Percentiles rank a stretch among this genome's conserved stretches.
phyloP scores from a whole-genome alignment of 108 stramenopile species.

The Cylindrotheca fusiformis region DNA sequence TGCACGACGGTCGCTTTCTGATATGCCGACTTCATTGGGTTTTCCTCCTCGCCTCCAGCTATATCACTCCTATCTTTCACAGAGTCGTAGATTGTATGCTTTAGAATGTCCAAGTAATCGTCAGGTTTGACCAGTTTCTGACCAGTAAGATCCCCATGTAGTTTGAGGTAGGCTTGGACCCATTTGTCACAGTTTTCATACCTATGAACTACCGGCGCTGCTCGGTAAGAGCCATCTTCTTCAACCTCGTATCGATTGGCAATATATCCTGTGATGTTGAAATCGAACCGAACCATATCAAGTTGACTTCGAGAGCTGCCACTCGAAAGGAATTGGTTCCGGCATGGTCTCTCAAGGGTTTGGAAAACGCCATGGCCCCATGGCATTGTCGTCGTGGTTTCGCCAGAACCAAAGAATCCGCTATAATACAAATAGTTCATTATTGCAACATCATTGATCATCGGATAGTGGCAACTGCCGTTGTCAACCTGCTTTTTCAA shows the following conservation, averaged over 20 bases:
- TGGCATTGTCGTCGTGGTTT: background rate
- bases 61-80: background rate
- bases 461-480: slow-evolving; percentile 36
- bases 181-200: slow-evolving; percentile 5
- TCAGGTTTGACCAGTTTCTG: background rate
- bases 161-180: background rate
- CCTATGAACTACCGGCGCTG: background rate
- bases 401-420: slow-evolving; percentile 20
- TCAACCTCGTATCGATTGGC: background rate
- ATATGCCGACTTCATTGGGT: slow-evolving; percentile 3
- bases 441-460: slow-evolving; percentile 29
- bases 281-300: slow-evolving; percentile 1
- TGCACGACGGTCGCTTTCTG: slow-evolving; percentile 3
- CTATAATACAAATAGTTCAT: slow-evolving; percentile 61
- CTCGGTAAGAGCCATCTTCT: background rate
- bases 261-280: slow-evolving; percentile 1
- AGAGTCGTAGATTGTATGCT: background rate
- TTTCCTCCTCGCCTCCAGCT: background rate
- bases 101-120: background rate
- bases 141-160: background rate
- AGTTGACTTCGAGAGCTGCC: background rate
- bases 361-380: background rate
- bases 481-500: slow-evolving; percentile 33
- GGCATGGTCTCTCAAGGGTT: background rate
- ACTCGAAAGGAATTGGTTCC: background rate